phyloP scores from a whole-genome alignment of 257 asterid species.

The Penstemon eatonii region DNA sequence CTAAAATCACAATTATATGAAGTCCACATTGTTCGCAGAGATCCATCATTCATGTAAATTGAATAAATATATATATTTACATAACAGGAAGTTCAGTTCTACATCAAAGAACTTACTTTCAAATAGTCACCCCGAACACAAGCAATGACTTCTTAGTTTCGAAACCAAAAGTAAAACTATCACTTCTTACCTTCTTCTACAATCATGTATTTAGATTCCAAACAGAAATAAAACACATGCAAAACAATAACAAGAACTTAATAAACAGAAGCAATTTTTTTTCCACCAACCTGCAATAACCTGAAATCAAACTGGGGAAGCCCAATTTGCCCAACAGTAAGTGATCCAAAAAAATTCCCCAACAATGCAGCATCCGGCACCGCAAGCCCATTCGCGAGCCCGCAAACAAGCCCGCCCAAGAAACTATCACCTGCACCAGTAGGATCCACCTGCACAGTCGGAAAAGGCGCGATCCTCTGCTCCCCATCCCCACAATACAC shows the following conservation, averaged over 20 bases:
- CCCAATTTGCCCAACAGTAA: conserved; percentile 82
- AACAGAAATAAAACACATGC: no score
- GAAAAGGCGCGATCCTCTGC: conserved; percentile 70
- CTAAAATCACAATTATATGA: background rate
- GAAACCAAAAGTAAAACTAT: background rate
- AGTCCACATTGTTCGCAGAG: no score
- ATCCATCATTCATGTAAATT: background rate
- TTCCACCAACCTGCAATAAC: conserved; percentile 67
- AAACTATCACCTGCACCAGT: conserved; percentile 99
- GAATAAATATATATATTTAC: background rate
- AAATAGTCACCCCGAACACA: background rate
- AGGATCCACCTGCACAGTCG: conserved; percentile 82
- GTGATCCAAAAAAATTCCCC: conserved; percentile 89
- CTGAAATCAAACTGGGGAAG: conserved; percentile 66
- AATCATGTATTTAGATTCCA: no score
- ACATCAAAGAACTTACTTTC: background rate
- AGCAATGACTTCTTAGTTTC: background rate
- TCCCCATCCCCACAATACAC: conserved; percentile 53
- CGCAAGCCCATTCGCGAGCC: conserved; percentile 66
- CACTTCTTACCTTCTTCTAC: background rate
- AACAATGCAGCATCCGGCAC: conserved; percentile 86
- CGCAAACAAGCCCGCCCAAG: conserved; percentile 85
- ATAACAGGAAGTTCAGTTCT: conserved; percentile 18
- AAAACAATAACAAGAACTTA: background rate
- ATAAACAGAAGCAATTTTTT: background rate